Evolutionary conservation across 192 early-diverging fungal species (phyloP), one percentile per base, ranked within the genome.

Genomic region (Chytriomyces sp.): DNA sequence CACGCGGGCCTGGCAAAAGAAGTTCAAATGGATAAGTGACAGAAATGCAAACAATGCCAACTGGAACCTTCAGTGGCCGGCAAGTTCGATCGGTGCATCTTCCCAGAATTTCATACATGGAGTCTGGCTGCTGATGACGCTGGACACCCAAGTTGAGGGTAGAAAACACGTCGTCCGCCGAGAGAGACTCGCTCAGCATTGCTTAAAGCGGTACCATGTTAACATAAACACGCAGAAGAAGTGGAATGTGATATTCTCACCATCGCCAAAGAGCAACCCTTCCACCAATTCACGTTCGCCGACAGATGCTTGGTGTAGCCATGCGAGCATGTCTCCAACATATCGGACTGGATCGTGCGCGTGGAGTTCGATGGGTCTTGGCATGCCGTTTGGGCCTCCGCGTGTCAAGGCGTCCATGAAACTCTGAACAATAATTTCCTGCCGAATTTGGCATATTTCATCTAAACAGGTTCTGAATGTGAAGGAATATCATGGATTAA

Each of bases 281-380:
- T 97, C 94, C 24, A 97, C 83, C 78, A 97, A 88, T 81, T 99
- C 97, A 23, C 88, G 83, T 80, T 97, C 97, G 7, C 91, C 88
- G 5, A 95, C 94, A 20, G 88, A 89, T 0, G 94, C 91, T 83
- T 97, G 95, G 86, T 99, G 97, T 1, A 97, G 78, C 97, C 97
- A 99, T 0, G 96, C 97, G 20, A 97, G 81, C 93, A 99, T 97
- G 74, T 97, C 97, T 23, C 96, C 96, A 47, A 94, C 89, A 77
- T 97, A 99, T 45, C 96, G 88, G 70, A 93, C 81, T 1, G 96
- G 92, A 79, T 99, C 97, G 60, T 91, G 94, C 0, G 96, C 94
- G 78, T 97, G 94, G 7, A 96, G 74, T 78, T 99, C 97, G 71
- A 99, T 95, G 0, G 97, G 96, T 50, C 94, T 82, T 7, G 95